Base-by-base conservation (phyloP, 2,329 filamentous ascomycete species). In the Colletotrichum limetticola region DNA sequence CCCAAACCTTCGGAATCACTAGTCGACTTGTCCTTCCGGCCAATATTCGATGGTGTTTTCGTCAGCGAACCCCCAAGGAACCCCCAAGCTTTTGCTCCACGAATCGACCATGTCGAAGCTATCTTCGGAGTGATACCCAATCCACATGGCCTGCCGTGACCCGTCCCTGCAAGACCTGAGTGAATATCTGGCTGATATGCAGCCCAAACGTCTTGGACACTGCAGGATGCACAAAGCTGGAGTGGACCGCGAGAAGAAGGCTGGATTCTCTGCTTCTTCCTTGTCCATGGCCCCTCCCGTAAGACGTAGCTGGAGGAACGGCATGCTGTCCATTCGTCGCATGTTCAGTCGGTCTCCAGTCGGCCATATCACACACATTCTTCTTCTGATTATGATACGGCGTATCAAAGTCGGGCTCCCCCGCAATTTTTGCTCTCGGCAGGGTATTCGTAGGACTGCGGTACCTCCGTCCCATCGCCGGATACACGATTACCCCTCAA, bases 101-200 rank as follows among this genome's bases (percentile, higher is more conserved):
- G 66, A 70, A 70, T 26, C n/a, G 59, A 56, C 66, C 66, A 64
- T 56, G 66, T 72, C 60, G 59, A 64, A 60, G 35, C 66, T 64
- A 56, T 70, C 55, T 72, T 56, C 66, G 26, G 46, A 69, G 60
- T 32, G 53, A 70, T 55, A 42, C 24, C 53, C 59, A 65, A 37
- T 46, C 58, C 66, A 46, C 70, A 70, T 72, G 70, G 66, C 42
- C 32, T 72, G 66, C 55, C 70, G 66, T 64, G 59, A 32, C 42
- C 70, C 60, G 60, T 65, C 32, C 42, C 60, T 57, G 60, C 66
- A 65, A 62, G 66, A 61, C 32, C 56, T 58, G 66, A 70, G 66
- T 64, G 70, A 64, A 61, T 70, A 64, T 72, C 70, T 66, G 66
- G 70, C 55, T 66, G 35, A 72, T 72, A 65, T 72, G 70, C 70